A percentile compares a stretch with the other conserved stretches of the same genome.
These are phyloP conservation scores for Hibiscus mutabilis DNA, from an alignment of 345 rosid genomes.

Conservation along the genomic window DNA sequence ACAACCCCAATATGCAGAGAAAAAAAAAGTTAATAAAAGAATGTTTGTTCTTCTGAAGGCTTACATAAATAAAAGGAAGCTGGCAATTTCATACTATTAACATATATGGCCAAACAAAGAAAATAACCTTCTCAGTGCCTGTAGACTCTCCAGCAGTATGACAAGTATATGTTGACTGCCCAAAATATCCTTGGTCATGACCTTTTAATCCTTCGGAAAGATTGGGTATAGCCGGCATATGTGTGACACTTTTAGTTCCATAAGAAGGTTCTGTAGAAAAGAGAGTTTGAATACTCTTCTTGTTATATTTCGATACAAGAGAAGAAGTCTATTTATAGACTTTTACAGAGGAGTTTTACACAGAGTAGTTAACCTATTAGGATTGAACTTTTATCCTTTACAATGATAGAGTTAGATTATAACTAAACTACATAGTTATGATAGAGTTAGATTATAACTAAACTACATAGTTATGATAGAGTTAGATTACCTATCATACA, in stretches of 20 bases:
- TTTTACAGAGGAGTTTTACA: too few species aligned
- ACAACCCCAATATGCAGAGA: conserved; percentile 23
- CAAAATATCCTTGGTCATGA: background rate
- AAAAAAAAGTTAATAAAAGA: background rate
- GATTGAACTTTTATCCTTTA: too few species aligned
- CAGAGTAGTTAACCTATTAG: too few species aligned
- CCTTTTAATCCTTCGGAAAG: conserved; percentile 9
- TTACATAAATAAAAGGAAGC: background rate
- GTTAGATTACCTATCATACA: too few species aligned
- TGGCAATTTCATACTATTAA: background rate
- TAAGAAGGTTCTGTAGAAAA: too few species aligned
- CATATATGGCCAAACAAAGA: background rate
- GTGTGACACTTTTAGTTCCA: conserved; percentile 31
- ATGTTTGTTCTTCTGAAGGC: conserved; percentile 1
- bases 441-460: too few species aligned
- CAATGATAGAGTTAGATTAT: too few species aligned
- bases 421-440: too few species aligned
- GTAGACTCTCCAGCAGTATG: conserved; percentile 33
- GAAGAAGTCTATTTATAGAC: too few species aligned
- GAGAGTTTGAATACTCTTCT: too few species aligned
- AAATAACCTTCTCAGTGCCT: conserved; percentile 46
- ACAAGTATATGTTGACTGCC: conserved; percentile 17
- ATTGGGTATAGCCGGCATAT: conserved; percentile 39
- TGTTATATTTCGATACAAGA: too few species aligned
- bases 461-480: too few species aligned